These are phyloP conservation scores for Bombardia bombarda DNA, from an alignment of 495 filamentous ascomycete species.

Conservation along the genomic window DNA sequence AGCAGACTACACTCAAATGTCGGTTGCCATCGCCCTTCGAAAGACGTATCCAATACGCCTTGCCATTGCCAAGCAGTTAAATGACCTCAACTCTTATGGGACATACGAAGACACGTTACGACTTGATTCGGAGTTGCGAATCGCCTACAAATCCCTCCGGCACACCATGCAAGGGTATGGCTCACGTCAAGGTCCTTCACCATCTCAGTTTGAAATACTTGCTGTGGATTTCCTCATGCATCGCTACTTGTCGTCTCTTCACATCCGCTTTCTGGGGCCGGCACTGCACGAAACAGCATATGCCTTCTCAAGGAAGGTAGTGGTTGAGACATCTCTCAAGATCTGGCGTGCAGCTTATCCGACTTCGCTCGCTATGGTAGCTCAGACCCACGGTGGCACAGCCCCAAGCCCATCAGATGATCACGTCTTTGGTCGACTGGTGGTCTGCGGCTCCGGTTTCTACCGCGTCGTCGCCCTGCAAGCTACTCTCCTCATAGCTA, in stretches of 20 bases:
- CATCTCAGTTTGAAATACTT: constrained; percentile 29
- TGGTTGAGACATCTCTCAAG: constrained; percentile 43
- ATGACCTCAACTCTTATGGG: constrained; percentile 30
- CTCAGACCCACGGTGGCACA: too few species aligned
- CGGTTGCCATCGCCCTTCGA: constrained; percentile 36
- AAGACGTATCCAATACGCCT: constrained; percentile 38
- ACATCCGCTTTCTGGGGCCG: constrained; percentile 36
- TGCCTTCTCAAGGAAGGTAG: constrained; percentile 41
- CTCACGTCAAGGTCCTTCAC: constrained; percentile 4
- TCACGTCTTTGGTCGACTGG: too few species aligned
- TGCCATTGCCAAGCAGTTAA: constrained; percentile 37
- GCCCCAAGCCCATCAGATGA: too few species aligned
- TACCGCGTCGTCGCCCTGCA: too few species aligned
- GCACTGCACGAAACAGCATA: constrained; percentile 33
- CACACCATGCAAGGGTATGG: constrained; percentile 24
- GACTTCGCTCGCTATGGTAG: constrained; percentile 7
- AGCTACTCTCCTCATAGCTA: too few species aligned
- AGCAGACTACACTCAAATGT: constrained; percentile 32
- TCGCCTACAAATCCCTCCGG: constrained; percentile 26
- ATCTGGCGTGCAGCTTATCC: constrained; percentile 39
- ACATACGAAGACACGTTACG: constrained; percentile 24
- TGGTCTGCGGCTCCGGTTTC: too few species aligned
- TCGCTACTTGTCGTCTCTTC: constrained; percentile 39
- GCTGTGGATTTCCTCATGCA: constrained; percentile 37
- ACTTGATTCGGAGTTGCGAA: constrained; percentile 27